Base-by-base conservation (phyloP, 805 yeast genomes). In the Zygosaccharomyces rouxii region DNA sequence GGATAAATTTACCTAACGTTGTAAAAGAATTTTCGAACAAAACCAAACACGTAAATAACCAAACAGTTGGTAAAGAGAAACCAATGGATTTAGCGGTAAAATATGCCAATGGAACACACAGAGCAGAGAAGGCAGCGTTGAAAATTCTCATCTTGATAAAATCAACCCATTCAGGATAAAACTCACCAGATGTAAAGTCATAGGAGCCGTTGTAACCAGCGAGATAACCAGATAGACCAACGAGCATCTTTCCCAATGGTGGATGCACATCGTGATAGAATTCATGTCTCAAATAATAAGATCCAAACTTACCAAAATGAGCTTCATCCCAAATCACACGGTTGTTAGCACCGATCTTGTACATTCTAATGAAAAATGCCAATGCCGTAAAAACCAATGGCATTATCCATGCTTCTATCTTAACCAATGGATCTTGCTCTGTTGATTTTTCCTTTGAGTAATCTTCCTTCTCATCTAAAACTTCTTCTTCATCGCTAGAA, bases 261-360 rank as follows among this genome's bases (percentile, higher is more conserved):
- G 95, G 95, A 62, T 86, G 95, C 26, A 86, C 95, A 69, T 86
- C 95, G 58, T 82, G 88, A 60, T 86, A 86, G 62, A 86, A 85
- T 59, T 86, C 89, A 60, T 83, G 89, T 64, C 83, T 78, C 55
- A 85, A 70, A 66, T 86, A 86, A 59, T 85, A 81, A 3, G 92
- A 83, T 39, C 95, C 95, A 64, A 86, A 86, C 64, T 84, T 85
- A 38, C 94, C 95, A 64, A 86, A 86, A 72, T 86, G 95, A 5
- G 95, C 94, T 66, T 86, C 95, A 70, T 86, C 95, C 95, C 95
- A 86, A 7, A 85, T 84, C 42, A 86, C 92, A 47, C 73, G 74
- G 44, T 77, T 66, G 49, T 81, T 75, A 28, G 69, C 67, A 19
- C 78, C 81, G 44, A 86, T 81, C 42, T 76, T 74, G 58, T 81